Conservation (phyloP, 805 yeast species). For the Wickerhamiella dianesei region DNA sequence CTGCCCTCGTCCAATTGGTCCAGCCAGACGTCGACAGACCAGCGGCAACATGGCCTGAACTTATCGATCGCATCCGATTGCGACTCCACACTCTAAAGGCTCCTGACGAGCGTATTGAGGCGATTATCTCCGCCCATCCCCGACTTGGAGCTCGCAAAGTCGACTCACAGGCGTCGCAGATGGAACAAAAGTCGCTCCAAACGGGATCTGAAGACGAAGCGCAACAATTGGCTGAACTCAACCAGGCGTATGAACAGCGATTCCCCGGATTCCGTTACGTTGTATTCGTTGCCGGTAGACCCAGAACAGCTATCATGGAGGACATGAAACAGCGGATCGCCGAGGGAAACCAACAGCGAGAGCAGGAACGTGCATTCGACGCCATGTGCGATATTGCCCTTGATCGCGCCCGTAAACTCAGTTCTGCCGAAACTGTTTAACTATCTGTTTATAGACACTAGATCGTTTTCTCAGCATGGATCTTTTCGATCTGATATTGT, state of each 20-base stretch:
- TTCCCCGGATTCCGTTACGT: conserved; percentile 72
- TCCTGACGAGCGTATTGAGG: conserved; percentile 16
- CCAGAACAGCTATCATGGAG: conserved; percentile 48
- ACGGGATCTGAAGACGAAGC: conserved; percentile 39
- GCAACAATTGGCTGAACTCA: conserved; percentile 36
- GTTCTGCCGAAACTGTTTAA: background rate
- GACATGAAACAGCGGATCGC: conserved; percentile 48
- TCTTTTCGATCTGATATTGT: no score
- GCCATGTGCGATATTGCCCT: conserved; percentile 89
- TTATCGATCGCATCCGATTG: conserved; percentile 36
- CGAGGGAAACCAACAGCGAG: conserved; percentile 39
- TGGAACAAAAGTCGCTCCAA: conserved; percentile 57
- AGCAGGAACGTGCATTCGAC: conserved; percentile 53
- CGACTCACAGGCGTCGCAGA: conserved; percentile 47
- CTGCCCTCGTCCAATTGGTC: conserved; percentile 29
- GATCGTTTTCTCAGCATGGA: background rate
- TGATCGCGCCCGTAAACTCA: conserved; percentile 52
- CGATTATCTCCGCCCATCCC: conserved; percentile 82
- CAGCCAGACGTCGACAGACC: conserved; percentile 22
- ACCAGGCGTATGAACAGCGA: conserved; percentile 45
- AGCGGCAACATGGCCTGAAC: conserved; percentile 21
- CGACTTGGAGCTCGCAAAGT: conserved; percentile 52
- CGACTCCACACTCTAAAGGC: conserved; percentile 28
- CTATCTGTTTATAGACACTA: no score
- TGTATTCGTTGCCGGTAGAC: conserved; percentile 77